Evolutionary conservation across 129 eudicot genomes (phyloP).

Genomic region (Oenanthe sinensis): DNA sequence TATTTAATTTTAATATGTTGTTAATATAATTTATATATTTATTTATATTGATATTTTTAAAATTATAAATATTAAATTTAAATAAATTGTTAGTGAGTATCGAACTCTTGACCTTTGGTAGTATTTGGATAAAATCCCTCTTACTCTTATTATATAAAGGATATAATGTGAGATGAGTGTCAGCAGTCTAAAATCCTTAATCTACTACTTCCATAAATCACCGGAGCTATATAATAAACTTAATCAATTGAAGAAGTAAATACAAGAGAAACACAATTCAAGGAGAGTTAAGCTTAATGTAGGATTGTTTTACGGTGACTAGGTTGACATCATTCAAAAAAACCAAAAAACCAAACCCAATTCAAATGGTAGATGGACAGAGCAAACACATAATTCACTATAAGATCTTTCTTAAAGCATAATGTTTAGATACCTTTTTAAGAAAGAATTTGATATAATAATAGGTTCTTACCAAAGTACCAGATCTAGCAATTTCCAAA

Average conservation of each 20-base stretch:
- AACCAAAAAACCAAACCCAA: not conserved
- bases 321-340: not conserved
- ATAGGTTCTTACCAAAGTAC: conserved; percentile 63
- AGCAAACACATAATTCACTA: not conserved
- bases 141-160: no score
- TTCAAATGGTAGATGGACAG: not conserved
- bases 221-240: not conserved
- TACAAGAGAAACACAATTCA: not conserved
- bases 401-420: not conserved
- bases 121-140: no score
- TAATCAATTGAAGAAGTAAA: not conserved
- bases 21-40: no score
- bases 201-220: not conserved
- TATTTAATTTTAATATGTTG: no score
- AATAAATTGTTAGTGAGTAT: no score
- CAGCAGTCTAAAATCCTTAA: not conserved
- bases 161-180: not conserved
- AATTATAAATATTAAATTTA: no score
- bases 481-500: conserved; percentile 60
- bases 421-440: conserved; percentile 9
- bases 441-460: not conserved
- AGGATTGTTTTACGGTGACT: not conserved
- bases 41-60: no score
- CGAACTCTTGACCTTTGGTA: no score
- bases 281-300: not conserved